phyloP scores from a whole-genome alignment of 176 grass and related monocot species.

The Phoenix dactylifera region DNA sequence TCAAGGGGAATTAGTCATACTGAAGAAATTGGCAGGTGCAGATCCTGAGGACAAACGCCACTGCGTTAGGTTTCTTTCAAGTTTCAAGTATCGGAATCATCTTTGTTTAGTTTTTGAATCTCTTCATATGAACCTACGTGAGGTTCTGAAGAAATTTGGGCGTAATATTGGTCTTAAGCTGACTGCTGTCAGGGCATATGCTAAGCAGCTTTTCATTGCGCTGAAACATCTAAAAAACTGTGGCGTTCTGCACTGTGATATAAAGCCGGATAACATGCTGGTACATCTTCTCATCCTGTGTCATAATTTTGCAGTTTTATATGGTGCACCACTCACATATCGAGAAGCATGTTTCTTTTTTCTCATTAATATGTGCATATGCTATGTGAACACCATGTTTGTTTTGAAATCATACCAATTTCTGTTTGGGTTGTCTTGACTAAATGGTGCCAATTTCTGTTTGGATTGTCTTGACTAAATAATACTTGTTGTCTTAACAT shows the following conservation, averaged over 20 bases:
- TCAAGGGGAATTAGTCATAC: constrained; percentile 82
- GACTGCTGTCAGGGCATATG: constrained; percentile 98
- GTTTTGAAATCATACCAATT: too few relatives aligned
- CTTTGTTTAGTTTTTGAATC: constrained; percentile 99
- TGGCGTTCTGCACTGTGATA: constrained; percentile 96
- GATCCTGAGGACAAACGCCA: constrained; percentile 92
- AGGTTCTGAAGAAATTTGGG: constrained; percentile 99
- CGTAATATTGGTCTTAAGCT: constrained; percentile 98
- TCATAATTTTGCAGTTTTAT: too few relatives aligned
- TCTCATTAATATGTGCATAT: too few relatives aligned
- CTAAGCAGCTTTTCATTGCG: constrained; percentile 99
- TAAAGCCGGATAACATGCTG: constrained; percentile 99
- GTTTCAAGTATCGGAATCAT: constrained; percentile 99
- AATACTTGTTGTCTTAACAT: too few relatives aligned
- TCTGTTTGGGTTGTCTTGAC: too few relatives aligned
- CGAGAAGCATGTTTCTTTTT: too few relatives aligned
- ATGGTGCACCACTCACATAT: too few relatives aligned
- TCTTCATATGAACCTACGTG: constrained; percentile 99
- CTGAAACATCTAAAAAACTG: constrained; percentile 97
- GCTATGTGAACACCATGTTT: too few relatives aligned
- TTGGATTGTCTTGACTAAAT: too few relatives aligned
- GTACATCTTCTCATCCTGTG: constrained; percentile 27
- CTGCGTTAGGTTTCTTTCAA: constrained; percentile 92
- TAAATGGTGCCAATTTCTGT: too few relatives aligned
- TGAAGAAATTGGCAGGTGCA: constrained; percentile 84